phyloP scores from a whole-genome alignment of 1,139 yeast genomes.

The Geotrichum reessii region DNA sequence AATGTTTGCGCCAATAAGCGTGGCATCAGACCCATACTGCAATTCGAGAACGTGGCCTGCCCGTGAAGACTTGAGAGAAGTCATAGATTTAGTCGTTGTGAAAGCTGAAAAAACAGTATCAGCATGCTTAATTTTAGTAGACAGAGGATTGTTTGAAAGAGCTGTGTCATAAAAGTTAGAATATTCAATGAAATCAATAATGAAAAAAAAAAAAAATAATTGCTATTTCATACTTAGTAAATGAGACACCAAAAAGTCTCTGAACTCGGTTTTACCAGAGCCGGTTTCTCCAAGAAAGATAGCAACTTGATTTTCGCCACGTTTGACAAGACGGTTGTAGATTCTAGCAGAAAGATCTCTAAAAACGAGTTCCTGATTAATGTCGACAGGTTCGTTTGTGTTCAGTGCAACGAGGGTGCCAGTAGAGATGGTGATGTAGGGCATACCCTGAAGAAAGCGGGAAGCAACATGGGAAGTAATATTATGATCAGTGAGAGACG shows the following conservation, averaged over 20 bases:
- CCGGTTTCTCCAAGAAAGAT: constrained; percentile 41
- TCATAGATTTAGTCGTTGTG: constrained; percentile 38
- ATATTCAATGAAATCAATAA: not conserved
- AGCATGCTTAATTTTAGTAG: constrained; percentile 35
- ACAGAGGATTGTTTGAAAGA: constrained; percentile 37
- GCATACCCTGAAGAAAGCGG: constrained; percentile 40
- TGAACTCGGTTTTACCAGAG: constrained; percentile 39
- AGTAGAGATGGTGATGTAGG: constrained; percentile 37
- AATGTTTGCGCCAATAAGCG: constrained; percentile 38
- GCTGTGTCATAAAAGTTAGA: constrained; percentile 22
- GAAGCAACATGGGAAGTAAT: constrained; percentile 42
- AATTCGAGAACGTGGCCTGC: constrained; percentile 40
- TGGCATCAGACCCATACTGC: constrained; percentile 38
- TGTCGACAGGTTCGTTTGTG: constrained; percentile 37
- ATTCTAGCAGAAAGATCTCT: constrained; percentile 39
- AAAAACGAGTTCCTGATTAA: constrained; percentile 39
- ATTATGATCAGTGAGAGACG: constrained; percentile 37
- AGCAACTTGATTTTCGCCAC: constrained; percentile 39
- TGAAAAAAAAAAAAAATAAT: not conserved
- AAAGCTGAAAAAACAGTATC: constrained; percentile 38
- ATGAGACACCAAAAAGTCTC: constrained; percentile 32
- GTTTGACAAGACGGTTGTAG: constrained; percentile 36
- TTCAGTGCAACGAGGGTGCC: constrained; percentile 39
- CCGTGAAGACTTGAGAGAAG: constrained; percentile 35
- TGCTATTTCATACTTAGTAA: constrained; percentile 30